A percentile compares a stretch with the other conserved stretches of the same genome.
phyloP scores from a whole-genome alignment of 768 basidiomycete genomes.

The Royoungia palumana region DNA sequence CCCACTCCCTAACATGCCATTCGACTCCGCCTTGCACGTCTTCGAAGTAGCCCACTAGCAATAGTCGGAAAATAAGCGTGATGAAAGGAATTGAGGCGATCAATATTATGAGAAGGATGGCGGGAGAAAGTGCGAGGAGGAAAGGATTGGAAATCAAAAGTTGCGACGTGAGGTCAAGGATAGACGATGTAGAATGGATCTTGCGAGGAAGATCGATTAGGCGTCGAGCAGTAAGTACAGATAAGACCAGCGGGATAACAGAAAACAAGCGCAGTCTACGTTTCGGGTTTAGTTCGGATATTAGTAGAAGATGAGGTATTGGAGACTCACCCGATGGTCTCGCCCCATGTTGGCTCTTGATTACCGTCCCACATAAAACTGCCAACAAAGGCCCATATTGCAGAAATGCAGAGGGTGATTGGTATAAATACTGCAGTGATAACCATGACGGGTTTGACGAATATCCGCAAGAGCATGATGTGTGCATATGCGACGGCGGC shows the following conservation, averaged over 20 bases:
- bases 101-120: conserved; percentile 63
- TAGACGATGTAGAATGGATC: conserved; percentile 61
- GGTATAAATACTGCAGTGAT: conserved; percentile 75
- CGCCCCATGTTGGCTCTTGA: conserved; percentile 71
- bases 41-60: conserved; percentile 64
- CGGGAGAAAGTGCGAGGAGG: conserved; percentile 70
- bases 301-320: background rate
- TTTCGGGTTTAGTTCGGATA: conserved; percentile 7
- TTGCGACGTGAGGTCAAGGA: conserved; percentile 58
- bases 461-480: conserved; percentile 72
- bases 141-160: conserved; percentile 72
- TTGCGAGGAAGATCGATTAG: conserved; percentile 68
- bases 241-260: conserved; percentile 66
- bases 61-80: conserved; percentile 71
- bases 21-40: conserved; percentile 40
- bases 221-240: conserved; percentile 67
- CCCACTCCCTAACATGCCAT: conserved; percentile 62
- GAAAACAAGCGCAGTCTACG: conserved; percentile 60
- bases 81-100: conserved; percentile 76
- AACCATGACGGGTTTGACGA: conserved; percentile 81
- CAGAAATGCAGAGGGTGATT: conserved; percentile 66
- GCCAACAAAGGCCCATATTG: conserved; percentile 78
- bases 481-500: conserved; percentile 71
- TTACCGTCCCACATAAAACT: conserved; percentile 63
- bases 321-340: conserved; percentile 66